These are phyloP conservation scores for Fistulina hepatica DNA, from an alignment of 1,284 basidiomycete species.

Conservation along the genomic window DNA sequence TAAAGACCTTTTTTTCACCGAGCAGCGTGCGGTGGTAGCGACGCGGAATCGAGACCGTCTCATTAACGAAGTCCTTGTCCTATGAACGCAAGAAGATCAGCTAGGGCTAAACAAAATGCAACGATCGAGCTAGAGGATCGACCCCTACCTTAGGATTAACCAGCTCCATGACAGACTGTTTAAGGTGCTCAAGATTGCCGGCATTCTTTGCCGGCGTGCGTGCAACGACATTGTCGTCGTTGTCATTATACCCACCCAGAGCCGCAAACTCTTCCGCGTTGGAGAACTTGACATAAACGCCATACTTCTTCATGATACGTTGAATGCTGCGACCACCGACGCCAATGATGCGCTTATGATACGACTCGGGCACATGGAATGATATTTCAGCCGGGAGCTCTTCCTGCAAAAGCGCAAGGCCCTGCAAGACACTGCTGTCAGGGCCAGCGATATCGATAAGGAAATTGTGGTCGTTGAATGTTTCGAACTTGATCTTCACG, in stretches of 20 bases:
- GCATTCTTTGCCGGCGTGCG: constrained; percentile 97
- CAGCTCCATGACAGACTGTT: constrained; percentile 95
- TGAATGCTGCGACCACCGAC: constrained; percentile 98
- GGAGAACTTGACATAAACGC: constrained; percentile 98
- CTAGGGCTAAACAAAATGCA: constrained; percentile 3
- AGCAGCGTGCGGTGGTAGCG: constrained; percentile 91
- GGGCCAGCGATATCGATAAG: constrained; percentile 88
- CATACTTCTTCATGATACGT: constrained; percentile 99
- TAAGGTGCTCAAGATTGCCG: constrained; percentile 89
- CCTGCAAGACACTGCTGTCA: constrained; percentile 76
- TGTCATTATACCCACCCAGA: constrained; percentile 91
- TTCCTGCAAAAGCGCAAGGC: constrained; percentile 85
- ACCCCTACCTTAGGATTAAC: constrained; percentile 81
- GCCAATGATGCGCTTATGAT: constrained; percentile 99
- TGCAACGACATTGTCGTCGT: constrained; percentile 97
- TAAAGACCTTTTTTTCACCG: constrained; percentile 95
- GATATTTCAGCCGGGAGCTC: constrained; percentile 98
- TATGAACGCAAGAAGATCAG: constrained; percentile 21
- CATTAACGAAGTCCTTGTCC: constrained; percentile 96
- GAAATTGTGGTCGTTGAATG: constrained; percentile 98
- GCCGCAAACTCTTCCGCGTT: constrained; percentile 97
- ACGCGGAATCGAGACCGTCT: constrained; percentile 86
- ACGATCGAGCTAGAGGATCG: constrained; percentile 2
- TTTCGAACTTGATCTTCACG: constrained; percentile 99
- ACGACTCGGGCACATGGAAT: constrained; percentile 97